Conservation (phyloP, 176 grass and related monocot species). For the Oryza glaberrima region DNA sequence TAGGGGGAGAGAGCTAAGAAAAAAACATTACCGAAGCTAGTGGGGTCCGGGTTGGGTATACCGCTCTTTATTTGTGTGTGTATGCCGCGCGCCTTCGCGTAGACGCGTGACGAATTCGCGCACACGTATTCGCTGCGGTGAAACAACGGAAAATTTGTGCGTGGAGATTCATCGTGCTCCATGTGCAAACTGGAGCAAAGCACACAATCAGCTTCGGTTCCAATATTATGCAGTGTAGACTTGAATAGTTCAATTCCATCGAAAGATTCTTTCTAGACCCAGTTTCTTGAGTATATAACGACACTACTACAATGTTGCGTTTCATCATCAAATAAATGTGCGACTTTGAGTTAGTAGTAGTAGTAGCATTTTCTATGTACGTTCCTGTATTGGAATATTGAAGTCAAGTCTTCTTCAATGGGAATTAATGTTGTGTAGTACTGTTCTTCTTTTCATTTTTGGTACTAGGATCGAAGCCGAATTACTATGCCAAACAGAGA, state of each 20-base stretch:
- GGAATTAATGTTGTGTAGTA: not conserved
- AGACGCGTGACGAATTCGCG: not conserved
- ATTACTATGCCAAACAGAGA: not conserved
- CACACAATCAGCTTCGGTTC: not conserved
- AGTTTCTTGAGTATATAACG: not conserved
- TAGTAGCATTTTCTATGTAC: not conserved
- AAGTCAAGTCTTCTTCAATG: not conserved
- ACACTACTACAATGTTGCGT: not conserved
- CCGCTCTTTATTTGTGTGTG: not conserved
- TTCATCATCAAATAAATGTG: conserved; percentile 5
- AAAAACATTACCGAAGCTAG: not conserved
- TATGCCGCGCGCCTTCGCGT: not conserved
- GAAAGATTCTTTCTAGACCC: not conserved
- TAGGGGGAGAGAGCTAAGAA: not conserved
- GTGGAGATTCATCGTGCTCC: not conserved
- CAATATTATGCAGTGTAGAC: not conserved
- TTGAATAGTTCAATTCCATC: not conserved
- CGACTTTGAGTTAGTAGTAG: not conserved
- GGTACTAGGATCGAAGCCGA: not conserved
- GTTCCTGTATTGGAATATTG: not conserved
- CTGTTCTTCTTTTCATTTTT: not conserved
- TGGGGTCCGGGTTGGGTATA: not conserved
- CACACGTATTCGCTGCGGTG: too few relatives aligned
- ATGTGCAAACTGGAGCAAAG: not conserved
- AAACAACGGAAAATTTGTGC: not conserved